These are phyloP conservation scores for Exophiala phaeomuriformis DNA, from an alignment of 2,329 filamentous ascomycete species.

Conservation along the genomic window DNA sequence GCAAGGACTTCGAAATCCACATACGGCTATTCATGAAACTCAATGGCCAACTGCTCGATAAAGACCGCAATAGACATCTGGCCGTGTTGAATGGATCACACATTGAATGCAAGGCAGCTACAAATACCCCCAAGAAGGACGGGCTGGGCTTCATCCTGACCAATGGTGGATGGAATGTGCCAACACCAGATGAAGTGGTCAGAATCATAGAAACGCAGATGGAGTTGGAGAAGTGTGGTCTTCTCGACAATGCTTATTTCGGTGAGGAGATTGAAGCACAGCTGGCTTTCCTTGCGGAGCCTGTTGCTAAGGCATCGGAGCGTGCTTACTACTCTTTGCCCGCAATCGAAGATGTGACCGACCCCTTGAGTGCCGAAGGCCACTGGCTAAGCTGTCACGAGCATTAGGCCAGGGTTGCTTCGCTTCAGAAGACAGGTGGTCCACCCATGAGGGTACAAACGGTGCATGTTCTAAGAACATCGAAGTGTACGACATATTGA, in stretches of 20 bases:
- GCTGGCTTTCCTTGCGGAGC: constrained; percentile 50
- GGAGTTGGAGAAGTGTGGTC: constrained; percentile 30
- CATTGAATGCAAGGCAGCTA: background rate
- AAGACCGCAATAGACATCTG: constrained; percentile 22
- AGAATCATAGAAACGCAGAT: background rate
- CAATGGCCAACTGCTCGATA: constrained; percentile 23
- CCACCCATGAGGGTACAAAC: too few relatives aligned
- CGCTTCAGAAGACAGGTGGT: background rate
- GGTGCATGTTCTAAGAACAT: too few relatives aligned
- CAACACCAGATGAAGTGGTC: too few relatives aligned
- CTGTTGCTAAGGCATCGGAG: constrained; percentile 33
- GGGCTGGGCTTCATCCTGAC: too few relatives aligned
- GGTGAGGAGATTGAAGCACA: constrained; percentile 57
- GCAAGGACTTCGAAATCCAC: background rate
- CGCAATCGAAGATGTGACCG: background rate
- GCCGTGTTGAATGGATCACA: constrained; percentile 22
- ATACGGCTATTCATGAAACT: constrained; percentile 13
- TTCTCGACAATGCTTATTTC: constrained; percentile 33
- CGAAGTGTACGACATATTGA: too few relatives aligned
- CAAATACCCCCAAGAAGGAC: background rate
- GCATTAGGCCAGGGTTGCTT: background rate
- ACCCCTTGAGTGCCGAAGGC: background rate
- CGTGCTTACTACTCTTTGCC: background rate
- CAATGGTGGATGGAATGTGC: too few relatives aligned
- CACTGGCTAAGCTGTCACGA: background rate